Evolutionary conservation across 2,329 filamentous ascomycete species (phyloP).

Genomic region (Catunica adiposa): DNA sequence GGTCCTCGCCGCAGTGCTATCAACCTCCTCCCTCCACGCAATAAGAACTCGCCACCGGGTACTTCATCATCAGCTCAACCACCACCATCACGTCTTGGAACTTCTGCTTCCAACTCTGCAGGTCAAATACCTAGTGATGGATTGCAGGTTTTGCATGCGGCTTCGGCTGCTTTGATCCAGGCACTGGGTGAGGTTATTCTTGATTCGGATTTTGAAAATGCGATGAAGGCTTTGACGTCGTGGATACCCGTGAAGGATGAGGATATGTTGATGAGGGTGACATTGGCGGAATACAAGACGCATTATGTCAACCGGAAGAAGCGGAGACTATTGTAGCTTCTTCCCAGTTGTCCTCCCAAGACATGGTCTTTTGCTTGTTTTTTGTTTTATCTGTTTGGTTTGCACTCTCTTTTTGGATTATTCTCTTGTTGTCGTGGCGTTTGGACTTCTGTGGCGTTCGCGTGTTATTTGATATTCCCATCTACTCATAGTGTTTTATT

Average conservation of each 20-base stretch:
- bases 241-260: slow-evolving; percentile 92
- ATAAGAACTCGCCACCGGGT: slow-evolving; percentile 91
- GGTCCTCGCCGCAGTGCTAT: slow-evolving; percentile 10
- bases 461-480: neutral
- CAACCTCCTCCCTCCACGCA: slow-evolving; percentile 75
- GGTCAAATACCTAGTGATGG: slow-evolving; percentile 24
- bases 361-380: neutral
- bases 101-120: neutral
- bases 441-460: too few relatives aligned
- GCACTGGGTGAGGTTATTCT: slow-evolving; percentile 76
- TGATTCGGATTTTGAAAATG: slow-evolving; percentile 90
- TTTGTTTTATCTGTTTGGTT: neutral
- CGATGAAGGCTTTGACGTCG: slow-evolving; percentile 90
- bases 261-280: slow-evolving; percentile 80
- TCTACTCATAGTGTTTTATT: neutral
- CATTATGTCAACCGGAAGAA: slow-evolving; percentile 14
- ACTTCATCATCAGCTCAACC: slow-evolving; percentile 66
- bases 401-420: neutral
- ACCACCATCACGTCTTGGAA: slow-evolving; percentile 12
- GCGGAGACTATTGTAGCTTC: slow-evolving; percentile 7
- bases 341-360: neutral
- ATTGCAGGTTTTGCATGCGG: slow-evolving; percentile 77
- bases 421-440: slow-evolving; percentile 5
- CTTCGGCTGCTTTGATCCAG: slow-evolving; percentile 77
- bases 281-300: slow-evolving; percentile 67